Base-by-base conservation (phyloP, 805 yeast species). In the Scheffersomyces coipomensis region DNA sequence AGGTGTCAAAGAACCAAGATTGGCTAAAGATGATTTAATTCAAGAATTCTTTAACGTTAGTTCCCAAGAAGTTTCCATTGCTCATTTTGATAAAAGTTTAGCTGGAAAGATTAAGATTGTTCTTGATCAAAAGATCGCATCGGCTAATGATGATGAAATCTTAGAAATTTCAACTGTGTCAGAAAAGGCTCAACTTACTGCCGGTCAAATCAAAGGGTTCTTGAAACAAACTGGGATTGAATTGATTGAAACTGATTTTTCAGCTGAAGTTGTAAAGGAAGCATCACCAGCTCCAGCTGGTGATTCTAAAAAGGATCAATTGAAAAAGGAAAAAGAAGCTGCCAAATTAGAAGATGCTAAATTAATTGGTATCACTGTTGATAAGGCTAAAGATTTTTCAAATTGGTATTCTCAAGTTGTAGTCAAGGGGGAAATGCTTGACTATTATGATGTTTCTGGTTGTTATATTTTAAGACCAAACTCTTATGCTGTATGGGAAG, bases 361-460 rank as follows among this genome's bases (percentile, higher is more conserved):
- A 56, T 71, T 90, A 56, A 87, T 93, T 52, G 99, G 99, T 66
- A 91, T 93, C 62, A 93, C 98, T 33, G 95, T 86, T 37, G 96
- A 88, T 66, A 93, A 93, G 70, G 79, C 81, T 47, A 74, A 80
- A 55, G 99, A 93, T 62, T 93, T 93, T 75, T 82, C 99, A 46
- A 81, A 89, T 38, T 93, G 99, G 99, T 93, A 93, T 73, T 90
- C 90, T 55, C 99, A 93, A 73, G 84, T 95, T 43, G 77, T 90
- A 50, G 86, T 95, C 56, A 93, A 93, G 71, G 95, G 97, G 68
- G 99, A 93, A 68, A 88, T 95, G 96, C 77, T 93, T 56, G 99
- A 95, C 64, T 93, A 93, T 75, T 93, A 93, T 61, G 99, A 95
- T 61, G 98, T 93, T 37, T 89, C 97, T 37, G 99, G 99, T 54